phyloP scores from a whole-genome alignment of 257 asterid species.

The Capsicum pubescens region DNA sequence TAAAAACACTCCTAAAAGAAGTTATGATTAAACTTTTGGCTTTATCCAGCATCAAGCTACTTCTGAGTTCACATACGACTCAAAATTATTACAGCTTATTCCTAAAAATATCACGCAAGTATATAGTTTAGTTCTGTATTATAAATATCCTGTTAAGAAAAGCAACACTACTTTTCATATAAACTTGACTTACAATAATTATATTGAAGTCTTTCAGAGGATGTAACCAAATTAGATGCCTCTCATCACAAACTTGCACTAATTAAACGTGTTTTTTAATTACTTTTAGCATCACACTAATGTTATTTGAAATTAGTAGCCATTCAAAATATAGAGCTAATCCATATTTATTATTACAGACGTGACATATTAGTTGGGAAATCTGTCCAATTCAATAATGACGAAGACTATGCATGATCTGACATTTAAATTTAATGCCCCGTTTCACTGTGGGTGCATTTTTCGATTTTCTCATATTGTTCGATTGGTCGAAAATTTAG shows the following conservation, averaged over 20 bases:
- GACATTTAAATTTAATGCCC: background rate
- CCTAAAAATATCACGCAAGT: background rate
- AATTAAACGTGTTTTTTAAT: background rate
- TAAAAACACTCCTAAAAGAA: no score
- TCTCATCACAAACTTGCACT: background rate
- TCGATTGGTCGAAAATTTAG: no score
- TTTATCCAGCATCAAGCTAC: background rate
- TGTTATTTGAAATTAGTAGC: background rate
- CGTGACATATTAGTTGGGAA: background rate
- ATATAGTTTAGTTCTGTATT: no score
- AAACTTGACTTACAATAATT: no score
- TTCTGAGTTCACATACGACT: background rate
- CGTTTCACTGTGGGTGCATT: background rate
- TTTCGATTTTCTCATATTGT: no score
- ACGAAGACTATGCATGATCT: no score
- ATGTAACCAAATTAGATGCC: background rate
- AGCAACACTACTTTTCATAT: no score
- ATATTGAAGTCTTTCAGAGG: no score
- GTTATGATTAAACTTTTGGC: background rate
- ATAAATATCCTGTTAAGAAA: no score
- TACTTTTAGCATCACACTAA: background rate
- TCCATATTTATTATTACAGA: background rate
- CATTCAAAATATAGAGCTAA: background rate
- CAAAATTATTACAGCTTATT: background rate
- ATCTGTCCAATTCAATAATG: background rate